phyloP scores from a whole-genome alignment of 345 rosid genomes.

The Ceriops decandra region DNA sequence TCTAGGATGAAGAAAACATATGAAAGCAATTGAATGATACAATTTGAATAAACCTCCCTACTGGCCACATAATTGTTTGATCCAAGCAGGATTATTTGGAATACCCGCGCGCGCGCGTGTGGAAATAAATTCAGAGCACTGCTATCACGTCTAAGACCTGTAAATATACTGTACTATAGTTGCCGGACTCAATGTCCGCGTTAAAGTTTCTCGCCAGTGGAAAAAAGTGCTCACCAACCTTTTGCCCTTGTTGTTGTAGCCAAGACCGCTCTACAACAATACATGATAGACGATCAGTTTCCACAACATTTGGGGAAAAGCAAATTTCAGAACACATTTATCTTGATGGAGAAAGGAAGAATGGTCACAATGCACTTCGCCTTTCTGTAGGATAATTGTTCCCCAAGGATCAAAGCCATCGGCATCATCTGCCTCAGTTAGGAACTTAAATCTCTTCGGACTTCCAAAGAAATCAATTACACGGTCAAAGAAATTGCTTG shows the following conservation, averaged over 20 bases:
- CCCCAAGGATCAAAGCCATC: conserved; percentile 97
- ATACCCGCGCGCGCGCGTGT: no score
- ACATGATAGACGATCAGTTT: not conserved
- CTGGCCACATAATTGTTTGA: conserved; percentile 13
- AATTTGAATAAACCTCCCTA: not conserved
- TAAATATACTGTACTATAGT: conserved; percentile 44
- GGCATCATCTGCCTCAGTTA: conserved; percentile 73
- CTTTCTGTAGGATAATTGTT: conserved; percentile 80
- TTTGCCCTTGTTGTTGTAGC: conserved; percentile 82
- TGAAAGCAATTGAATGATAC: not conserved
- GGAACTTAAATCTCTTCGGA: conserved; percentile 87
- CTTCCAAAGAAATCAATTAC: conserved; percentile 64
- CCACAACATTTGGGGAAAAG: not conserved
- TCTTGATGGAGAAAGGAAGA: not conserved
- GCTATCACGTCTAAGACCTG: not conserved
- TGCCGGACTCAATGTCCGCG: conserved; percentile 60
- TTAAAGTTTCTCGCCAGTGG: conserved; percentile 90
- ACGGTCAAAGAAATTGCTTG: conserved; percentile 75
- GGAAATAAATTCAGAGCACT: not conserved
- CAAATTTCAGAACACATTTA: not conserved
- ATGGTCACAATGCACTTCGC: conserved; percentile 23
- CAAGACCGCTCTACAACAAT: conserved; percentile 66
- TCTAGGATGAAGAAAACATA: conserved; percentile 11
- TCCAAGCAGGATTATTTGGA: not conserved
- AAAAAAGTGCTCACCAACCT: conserved; percentile 83